Evolutionary conservation across 169 alveolate genomes (phyloP), one percentile per base, ranked within the genome.

Genomic region (Cryptosporidium bovis): DNA sequence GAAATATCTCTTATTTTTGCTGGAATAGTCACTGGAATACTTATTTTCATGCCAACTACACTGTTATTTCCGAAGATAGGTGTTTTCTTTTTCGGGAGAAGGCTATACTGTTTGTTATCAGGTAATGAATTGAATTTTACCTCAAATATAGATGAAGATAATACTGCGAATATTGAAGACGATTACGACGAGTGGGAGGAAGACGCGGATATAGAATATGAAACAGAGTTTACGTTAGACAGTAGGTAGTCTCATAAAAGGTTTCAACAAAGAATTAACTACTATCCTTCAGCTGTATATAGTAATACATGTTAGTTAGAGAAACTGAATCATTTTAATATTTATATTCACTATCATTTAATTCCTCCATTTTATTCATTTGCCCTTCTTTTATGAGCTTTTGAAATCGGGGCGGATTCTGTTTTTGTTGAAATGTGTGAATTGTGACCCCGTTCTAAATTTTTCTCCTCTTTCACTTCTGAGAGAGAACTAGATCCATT

Each of bases 1-100:
- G 87, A 77, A 44, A 77, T 77, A 1, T 77, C 87, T 7, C 34
- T 77, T 16, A 60, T 77, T 56, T 56, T 77, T 77, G 87, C 87
- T 18, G 87, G 87, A 24, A 44, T 62, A n/a, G 71, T 77, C 2
- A 77, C 87, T 60, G 87, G 77, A 24, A 24, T 77, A 34, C 36
- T 77, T 29, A 60, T 77, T 12, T 77, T 77, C 51, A 40, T 77
- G n/a, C 87, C 87, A 8, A 60, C 51, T 12, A 55, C 87, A 48
- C 64, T 77, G 10, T 29, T 77, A 8, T 77, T 58, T 16, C 87
- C 87, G 16, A 77, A 56, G 40, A 60, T 77, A 58, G 87, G 87
- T 8, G 36, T 46, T 20, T 77, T 77, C 40, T 77, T 77, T 29
- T 77, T 58, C 18, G 87, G 87, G 29, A 56, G 56, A 48, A 60